Evolutionary conservation across 106 monocot genomes (phyloP), one percentile per base, ranked within the genome.

Genomic region (Dioscorea dumetorum): DNA sequence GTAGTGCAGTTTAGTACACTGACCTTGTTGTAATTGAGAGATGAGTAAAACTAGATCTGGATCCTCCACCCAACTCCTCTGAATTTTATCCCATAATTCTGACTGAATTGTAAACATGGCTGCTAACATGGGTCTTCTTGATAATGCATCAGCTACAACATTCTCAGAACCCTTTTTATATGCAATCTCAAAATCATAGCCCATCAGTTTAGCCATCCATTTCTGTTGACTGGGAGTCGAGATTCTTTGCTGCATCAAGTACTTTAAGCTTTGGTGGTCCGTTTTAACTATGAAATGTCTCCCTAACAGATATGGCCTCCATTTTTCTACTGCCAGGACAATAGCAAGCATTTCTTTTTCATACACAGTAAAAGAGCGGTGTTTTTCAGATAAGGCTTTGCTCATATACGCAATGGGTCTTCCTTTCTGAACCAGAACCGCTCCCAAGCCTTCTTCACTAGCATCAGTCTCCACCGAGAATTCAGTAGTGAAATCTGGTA

Each of bases 301-400:
- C 19, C 70, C 70, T 2, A 70, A 49, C 13, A 60, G 24, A 48
- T 69, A 70, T 14, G 70, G 70, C 5, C 70, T 11, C 70, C 60
- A 70, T 23, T 60, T 48, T 22, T 49, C 60, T 41, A 70, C n/a
- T 22, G 59, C 70, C 19, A 70, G 21, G 12, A 70, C 59, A 9
- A 70, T 41, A 22, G 60, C 70, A 11, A 70, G 32, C 17, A 70
- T 58, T 41, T 60, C 70, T 21, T 70, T 70, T 17, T 70, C 70
- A 49, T 70, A 66, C 8, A 48, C 22, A 48, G 66, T 21, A 0
- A 66, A 13, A 10, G 21, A 2, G 11, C 48, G 3, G 16, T 66
- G 49, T 20, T 50, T 48, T 10, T 48, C 49, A 19, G 48, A 48
- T 13, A 66, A 66, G 12, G 48, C 66, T 0, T 66, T 41, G 16